These are phyloP conservation scores for Geotrichum candidum DNA, from an alignment of 1,139 yeast species.

Conservation along the genomic window DNA sequence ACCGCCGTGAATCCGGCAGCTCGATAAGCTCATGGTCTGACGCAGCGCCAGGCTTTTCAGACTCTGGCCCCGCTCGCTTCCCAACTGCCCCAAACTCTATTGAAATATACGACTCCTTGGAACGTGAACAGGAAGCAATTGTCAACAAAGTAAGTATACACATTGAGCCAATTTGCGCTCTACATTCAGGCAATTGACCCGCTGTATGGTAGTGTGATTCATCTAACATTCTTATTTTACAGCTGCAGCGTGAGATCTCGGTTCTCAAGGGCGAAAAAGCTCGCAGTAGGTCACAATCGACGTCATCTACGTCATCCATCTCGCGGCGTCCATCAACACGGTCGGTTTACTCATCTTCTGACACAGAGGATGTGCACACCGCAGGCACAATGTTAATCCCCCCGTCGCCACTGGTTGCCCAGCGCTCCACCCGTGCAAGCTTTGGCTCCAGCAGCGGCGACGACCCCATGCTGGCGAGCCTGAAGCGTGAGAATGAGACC, in stretches of 20 bases:
- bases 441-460: slow-evolving; percentile 24
- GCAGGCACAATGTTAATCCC: slow-evolving; percentile 10
- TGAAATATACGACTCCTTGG: slow-evolving; percentile 17
- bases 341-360: slow-evolving; percentile 26
- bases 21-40: slow-evolving; percentile 4
- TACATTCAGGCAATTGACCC: not conserved
- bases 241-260: slow-evolving; percentile 34
- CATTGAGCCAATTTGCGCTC: not conserved
- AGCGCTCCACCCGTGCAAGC: slow-evolving; percentile 19
- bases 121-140: slow-evolving; percentile 36
- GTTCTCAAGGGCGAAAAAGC: slow-evolving; percentile 28
- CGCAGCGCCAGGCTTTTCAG: not conserved
- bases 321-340: slow-evolving; percentile 31
- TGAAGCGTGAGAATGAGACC: slow-evolving; percentile 33
- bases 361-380: slow-evolving; percentile 24
- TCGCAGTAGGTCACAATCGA: slow-evolving; percentile 31
- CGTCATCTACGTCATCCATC: slow-evolving; percentile 30
- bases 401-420: slow-evolving; percentile 17
- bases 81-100: slow-evolving; percentile 15
- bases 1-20: not conserved
- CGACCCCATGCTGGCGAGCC: slow-evolving; percentile 20
- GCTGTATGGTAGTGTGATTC: not conserved
- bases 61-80: slow-evolving; percentile 13
- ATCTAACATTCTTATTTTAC: not conserved
- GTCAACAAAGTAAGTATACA: slow-evolving; percentile 28